These are phyloP conservation scores for Amyloporia xantha DNA, from an alignment of 768 basidiomycete species.

Conservation along the genomic window DNA sequence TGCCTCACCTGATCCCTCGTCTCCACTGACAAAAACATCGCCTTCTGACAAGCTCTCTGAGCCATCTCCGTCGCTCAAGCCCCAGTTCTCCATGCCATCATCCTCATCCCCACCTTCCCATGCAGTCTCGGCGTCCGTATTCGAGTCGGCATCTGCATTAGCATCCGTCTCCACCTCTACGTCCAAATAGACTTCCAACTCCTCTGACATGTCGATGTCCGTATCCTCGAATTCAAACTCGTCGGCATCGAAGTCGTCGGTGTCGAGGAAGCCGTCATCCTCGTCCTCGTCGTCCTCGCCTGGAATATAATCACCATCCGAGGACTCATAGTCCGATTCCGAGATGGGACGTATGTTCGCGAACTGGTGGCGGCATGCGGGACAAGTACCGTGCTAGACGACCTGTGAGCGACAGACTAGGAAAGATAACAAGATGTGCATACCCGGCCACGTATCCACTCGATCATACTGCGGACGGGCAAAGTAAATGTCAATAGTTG, in stretches of 20 bases:
- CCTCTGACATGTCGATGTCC: neutral
- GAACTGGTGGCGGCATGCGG: slow-evolving; percentile 57
- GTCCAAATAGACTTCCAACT: slow-evolving; percentile 2
- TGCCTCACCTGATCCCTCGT: neutral
- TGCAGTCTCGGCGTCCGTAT: neutral
- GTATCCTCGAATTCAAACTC: slow-evolving; percentile 31
- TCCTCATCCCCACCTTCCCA: slow-evolving; percentile 16
- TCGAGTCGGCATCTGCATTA: slow-evolving; percentile 17
- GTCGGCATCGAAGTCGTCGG: slow-evolving; percentile 33
- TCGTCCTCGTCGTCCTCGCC: slow-evolving; percentile 42
- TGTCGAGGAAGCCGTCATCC: slow-evolving; percentile 37
- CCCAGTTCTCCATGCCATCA: slow-evolving; percentile 30
- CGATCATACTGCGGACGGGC: slow-evolving; percentile 39
- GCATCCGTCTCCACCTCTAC: slow-evolving; percentile 17
- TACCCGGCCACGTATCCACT: slow-evolving; percentile 60
- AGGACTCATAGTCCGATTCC: slow-evolving; percentile 57
- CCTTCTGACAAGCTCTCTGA: slow-evolving; percentile 17
- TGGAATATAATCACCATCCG: slow-evolving; percentile 63
- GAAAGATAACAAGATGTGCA: slow-evolving; percentile 13
- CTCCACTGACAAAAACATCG: slow-evolving; percentile 12
- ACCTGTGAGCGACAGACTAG: neutral
- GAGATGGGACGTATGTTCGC: slow-evolving; percentile 43
- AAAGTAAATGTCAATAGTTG: neutral
- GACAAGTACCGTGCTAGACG: slow-evolving; percentile 62
- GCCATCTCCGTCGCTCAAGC: slow-evolving; percentile 31